Evolutionary conservation across 805 yeast genomes (phyloP).

Genomic region (Monosporozyma aquatica): DNA sequence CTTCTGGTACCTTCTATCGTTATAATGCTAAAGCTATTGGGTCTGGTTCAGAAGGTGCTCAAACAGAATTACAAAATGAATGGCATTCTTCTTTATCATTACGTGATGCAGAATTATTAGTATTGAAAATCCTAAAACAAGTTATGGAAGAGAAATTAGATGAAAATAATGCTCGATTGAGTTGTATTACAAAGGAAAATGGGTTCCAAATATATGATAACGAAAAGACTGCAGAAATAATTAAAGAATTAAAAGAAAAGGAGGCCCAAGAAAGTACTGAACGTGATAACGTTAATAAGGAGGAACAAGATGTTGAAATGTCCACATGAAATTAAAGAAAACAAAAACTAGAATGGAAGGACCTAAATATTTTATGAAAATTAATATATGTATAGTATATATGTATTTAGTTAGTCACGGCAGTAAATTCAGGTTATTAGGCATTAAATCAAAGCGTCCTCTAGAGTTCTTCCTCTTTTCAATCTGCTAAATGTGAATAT

Average conservation of each 20-base stretch:
- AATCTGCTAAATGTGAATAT: conserved; percentile 72
- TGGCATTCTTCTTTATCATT: conserved; percentile 87
- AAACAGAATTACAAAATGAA: conserved; percentile 92
- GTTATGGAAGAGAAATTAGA: conserved; percentile 99
- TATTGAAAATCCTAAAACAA: conserved; percentile 84
- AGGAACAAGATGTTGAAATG: conserved; percentile 28
- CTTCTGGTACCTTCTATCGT: conserved; percentile 94
- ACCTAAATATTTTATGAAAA: too few relatives aligned
- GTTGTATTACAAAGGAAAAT: conserved; percentile 76
- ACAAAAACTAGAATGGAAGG: too few relatives aligned
- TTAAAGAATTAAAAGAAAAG: conserved; percentile 65
- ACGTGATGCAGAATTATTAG: conserved; percentile 84
- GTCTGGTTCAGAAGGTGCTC: conserved; percentile 98
- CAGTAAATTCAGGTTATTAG: too few relatives aligned
- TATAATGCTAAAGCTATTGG: conserved; percentile 99
- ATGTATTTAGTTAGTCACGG: too few relatives aligned
- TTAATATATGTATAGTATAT: background rate
- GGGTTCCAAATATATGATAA: conserved; percentile 84
- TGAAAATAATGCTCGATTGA: conserved; percentile 88
- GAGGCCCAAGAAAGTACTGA: conserved; percentile 40
- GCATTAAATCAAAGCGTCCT: too few relatives aligned
- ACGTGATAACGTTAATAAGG: conserved; percentile 18
- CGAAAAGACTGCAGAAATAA: conserved; percentile 72
- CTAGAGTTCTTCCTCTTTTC: conserved; percentile 10
- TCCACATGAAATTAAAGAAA: conserved; percentile 5